These are phyloP conservation scores for Rhizophagus sp. DNA, from an alignment of 192 early-diverging fungal species.

Conservation along the genomic window DNA sequence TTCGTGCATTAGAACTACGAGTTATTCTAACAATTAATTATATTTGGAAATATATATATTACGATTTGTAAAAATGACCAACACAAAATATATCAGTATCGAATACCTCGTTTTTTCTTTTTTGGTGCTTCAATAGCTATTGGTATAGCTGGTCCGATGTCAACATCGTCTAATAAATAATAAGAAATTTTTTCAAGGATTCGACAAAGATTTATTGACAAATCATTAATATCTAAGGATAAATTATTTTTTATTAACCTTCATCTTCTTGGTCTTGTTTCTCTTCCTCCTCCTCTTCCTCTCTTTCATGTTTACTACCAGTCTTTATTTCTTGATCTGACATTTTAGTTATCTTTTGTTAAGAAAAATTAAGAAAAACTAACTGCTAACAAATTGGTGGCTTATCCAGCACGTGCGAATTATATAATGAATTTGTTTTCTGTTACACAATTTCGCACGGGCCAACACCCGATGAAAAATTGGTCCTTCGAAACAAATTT, in stretches of 20 bases:
- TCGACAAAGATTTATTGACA: too few species aligned
- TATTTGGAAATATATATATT: not conserved
- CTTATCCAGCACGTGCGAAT: not conserved
- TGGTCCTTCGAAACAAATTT: not conserved
- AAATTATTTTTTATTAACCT: not conserved
- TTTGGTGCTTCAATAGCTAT: constrained; percentile 27
- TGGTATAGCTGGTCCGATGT: constrained; percentile 42
- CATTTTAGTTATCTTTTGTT: not conserved
- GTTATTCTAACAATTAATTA: not conserved
- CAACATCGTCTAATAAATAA: constrained; percentile 30
- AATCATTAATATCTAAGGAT: not conserved
- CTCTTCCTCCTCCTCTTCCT: not conserved
- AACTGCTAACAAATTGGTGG: not conserved
- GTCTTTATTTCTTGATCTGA: not conserved
- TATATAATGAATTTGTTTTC: not conserved
- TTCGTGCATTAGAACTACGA: constrained; percentile 65
- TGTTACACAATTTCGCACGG: too few species aligned
- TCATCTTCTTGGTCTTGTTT: not conserved
- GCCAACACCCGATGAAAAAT: too few species aligned
- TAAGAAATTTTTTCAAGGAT: not conserved
- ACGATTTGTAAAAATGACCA: not conserved
- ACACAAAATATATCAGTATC: not conserved
- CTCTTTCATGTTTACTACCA: not conserved
- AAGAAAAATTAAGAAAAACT: too few species aligned
- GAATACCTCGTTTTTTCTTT: constrained; percentile 42